Base-by-base conservation (phyloP, 2,329 filamentous ascomycete genomes). In the Verticillium klebahnii region DNA sequence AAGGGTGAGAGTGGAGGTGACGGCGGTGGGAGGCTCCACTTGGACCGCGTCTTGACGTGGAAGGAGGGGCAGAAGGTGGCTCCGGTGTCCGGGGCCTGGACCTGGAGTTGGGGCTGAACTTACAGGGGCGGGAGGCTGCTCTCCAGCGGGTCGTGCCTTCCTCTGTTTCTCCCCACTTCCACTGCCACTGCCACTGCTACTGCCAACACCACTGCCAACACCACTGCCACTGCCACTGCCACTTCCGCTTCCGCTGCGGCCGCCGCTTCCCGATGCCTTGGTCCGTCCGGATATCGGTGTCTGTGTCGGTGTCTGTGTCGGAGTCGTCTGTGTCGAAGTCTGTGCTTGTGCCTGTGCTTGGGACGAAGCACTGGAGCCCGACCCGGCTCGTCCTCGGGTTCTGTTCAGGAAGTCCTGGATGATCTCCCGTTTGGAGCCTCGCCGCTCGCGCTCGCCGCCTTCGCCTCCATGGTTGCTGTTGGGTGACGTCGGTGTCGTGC, bases 321-420 rank as follows among this genome's bases (percentile, higher is more conserved):
- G 7, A 1, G 50, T 9, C 31, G 25, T 25, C 25, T 55, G 56
- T 37, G 55, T 56, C 19, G 45, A 55, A 34, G 64, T 39, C 34
- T 59, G 55, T 62, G 60, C 60, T 58, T 29, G 54, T 29, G 58
- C 32, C 37, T 31, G 45, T n/a, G 40, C 61, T 56, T 52, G 45
- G 45, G 45, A 52, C 45, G 45, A 52, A 23, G 45, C 45, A 19
- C 45, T 52, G 45, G 31, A 56, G 14, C 54, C 25, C 25, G 54
- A 32, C 54, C 54, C 54, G 15, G 54, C 54, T 32, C 54, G 54
- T 8, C 31, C 54, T 34, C 54, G 15, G 25, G 54, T 56, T 23
- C 54, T 25, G 25, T 34, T 56, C 25, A 56, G 23, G 14, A 56
- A 56, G 14, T 32, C 54, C 15, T 56, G 54, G 25, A 56, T 31